These are phyloP conservation scores for Trichoderma guizhouense DNA, from an alignment of 2,329 filamentous ascomycete genomes.

Conservation along the genomic window DNA sequence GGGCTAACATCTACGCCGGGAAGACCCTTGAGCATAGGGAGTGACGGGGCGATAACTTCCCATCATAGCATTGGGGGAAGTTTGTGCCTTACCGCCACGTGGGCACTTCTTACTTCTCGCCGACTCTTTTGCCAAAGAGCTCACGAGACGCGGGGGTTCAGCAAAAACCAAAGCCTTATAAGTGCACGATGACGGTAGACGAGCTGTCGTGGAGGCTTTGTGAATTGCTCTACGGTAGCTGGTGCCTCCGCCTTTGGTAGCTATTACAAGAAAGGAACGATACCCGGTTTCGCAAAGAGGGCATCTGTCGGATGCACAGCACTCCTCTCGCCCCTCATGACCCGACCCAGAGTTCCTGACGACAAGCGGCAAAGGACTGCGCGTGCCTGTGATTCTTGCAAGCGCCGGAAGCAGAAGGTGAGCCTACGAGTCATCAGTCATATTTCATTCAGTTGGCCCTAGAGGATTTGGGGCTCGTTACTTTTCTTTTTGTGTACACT, in stretches of 20 bases:
- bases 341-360: slow-evolving; percentile 52
- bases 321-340: slow-evolving; percentile 37
- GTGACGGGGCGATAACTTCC: slow-evolving; percentile 15
- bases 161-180: slow-evolving; percentile 3
- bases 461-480: background rate
- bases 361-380: slow-evolving; percentile 62
- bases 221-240: slow-evolving; percentile 13
- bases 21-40: slow-evolving; percentile 1
- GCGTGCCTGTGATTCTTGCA: slow-evolving; percentile 63
- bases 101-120: slow-evolving; percentile 7
- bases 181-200: slow-evolving; percentile 8
- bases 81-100: slow-evolving; percentile 13
- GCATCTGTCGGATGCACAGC: slow-evolving; percentile 8
- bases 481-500: background rate
- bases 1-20: slow-evolving; percentile 1
- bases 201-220: slow-evolving; percentile 11
- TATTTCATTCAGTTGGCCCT: slow-evolving; percentile 4
- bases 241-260: slow-evolving; percentile 1
- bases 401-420: slow-evolving; percentile 65
- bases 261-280: background rate
- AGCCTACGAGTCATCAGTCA: slow-evolving; percentile 26
- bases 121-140: background rate
- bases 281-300: slow-evolving; percentile 2
- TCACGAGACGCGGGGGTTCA: slow-evolving; percentile 11
- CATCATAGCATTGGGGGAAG: slow-evolving; percentile 9